Conservation (phyloP, 768 basidiomycete species). For the Kwoniella europaea region DNA sequence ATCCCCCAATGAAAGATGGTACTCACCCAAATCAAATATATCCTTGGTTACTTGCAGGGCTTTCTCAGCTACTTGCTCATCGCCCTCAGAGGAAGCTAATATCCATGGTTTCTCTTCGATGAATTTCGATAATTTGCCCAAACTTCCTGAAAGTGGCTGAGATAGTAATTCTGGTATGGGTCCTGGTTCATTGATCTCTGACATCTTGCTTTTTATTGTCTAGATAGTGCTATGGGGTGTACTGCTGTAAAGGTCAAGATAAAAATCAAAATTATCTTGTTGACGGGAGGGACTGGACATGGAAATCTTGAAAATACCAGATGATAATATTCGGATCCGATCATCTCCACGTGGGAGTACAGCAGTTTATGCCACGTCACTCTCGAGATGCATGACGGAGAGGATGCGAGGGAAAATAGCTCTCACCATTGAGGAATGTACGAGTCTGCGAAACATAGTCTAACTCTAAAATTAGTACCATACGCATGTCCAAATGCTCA, state of each 20-base stretch:
- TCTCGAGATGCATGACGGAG: too few relatives aligned
- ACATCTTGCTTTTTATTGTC: background rate
- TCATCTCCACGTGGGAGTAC: background rate
- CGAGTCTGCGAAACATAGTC: too few relatives aligned
- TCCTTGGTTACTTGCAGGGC: constrained; percentile 56
- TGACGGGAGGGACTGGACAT: background rate
- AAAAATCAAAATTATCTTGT: background rate
- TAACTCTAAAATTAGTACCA: too few relatives aligned
- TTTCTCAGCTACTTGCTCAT: constrained; percentile 39
- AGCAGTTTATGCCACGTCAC: background rate
- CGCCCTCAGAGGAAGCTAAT: constrained; percentile 38
- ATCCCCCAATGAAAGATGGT: too few relatives aligned
- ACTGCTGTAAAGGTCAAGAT: background rate
- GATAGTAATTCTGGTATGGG: background rate
- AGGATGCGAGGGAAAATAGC: too few relatives aligned
- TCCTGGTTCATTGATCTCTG: background rate
- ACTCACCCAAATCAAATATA: constrained; percentile 58
- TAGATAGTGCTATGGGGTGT: background rate
- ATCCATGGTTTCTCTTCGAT: constrained; percentile 30
- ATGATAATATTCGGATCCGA: too few relatives aligned
- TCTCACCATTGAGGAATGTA: too few relatives aligned
- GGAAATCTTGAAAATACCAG: constrained; percentile 8
- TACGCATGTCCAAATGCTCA: too few relatives aligned
- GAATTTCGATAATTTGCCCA: constrained; percentile 12
- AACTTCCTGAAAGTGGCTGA: constrained; percentile 10